phyloP scores from a whole-genome alignment of 768 basidiomycete genomes.

The Kwoniella bestiolae region DNA sequence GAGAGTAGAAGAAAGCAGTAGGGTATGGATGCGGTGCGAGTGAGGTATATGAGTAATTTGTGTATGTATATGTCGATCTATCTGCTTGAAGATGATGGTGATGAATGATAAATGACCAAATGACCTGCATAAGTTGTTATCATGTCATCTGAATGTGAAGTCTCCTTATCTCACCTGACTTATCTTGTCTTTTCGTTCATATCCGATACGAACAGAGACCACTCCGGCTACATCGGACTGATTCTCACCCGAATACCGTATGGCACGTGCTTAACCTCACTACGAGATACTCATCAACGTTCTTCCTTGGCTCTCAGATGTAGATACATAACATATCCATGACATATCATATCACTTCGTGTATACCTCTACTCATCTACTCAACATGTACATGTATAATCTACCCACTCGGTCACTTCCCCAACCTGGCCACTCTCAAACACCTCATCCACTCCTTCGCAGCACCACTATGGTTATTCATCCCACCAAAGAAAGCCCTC shows the following conservation, averaged over 20 bases:
- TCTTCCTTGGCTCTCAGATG: too few species aligned
- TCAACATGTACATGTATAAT: not conserved
- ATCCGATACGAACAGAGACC: not conserved
- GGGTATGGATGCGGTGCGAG: not conserved
- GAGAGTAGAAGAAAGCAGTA: not conserved
- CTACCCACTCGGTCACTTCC: not conserved
- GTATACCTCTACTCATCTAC: not conserved
- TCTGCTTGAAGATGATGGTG: not conserved
- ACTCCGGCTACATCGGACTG: not conserved
- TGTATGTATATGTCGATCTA: not conserved
- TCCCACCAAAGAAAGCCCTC: conserved; percentile 71
- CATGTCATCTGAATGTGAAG: too few species aligned
- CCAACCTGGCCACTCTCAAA: conserved; percentile 45
- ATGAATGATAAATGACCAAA: not conserved
- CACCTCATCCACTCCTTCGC: conserved; percentile 55
- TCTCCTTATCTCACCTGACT: conserved; percentile 10
- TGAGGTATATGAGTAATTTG: not conserved
- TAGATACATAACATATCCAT: too few species aligned
- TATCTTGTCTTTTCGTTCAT: not conserved
- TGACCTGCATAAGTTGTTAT: too few species aligned
- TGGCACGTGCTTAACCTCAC: not conserved
- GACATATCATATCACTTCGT: not conserved
- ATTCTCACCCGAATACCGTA: not conserved
- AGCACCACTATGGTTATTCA: conserved; percentile 69
- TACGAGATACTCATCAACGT: too few species aligned